Evolutionary conservation across 2,329 filamentous ascomycete species (phyloP).

Genomic region (Cladophialophora psammophila): DNA sequence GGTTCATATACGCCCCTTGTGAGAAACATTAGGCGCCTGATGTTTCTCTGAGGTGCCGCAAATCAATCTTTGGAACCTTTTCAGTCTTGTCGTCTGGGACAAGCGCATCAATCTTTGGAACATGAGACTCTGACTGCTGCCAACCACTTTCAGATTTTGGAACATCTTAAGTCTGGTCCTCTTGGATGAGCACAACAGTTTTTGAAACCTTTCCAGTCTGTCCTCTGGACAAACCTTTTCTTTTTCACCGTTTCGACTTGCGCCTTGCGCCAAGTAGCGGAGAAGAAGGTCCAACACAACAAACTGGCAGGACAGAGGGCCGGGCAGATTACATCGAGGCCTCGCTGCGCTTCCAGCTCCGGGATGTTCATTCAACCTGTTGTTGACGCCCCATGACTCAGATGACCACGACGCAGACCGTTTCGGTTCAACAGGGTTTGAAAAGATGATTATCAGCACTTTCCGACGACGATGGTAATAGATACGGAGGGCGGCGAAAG

Average conservation of each 20-base stretch:
- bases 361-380: neutral
- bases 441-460: no score
- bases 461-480: no score
- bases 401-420: neutral
- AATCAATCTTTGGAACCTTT: neutral
- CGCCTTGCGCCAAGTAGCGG: constrained; percentile 26
- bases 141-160: neutral
- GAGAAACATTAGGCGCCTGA: constrained; percentile 1
- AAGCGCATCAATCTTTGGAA: no score
- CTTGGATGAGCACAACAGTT: constrained; percentile 1
- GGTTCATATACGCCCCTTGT: constrained; percentile 13
- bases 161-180: neutral
- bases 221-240: neutral
- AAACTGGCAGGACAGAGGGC: neutral
- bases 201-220: constrained; percentile 7
- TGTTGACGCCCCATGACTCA: neutral
- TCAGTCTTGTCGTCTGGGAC: neutral
- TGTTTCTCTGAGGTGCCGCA: neutral
- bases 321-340: neutral
- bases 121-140: no score
- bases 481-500: neutral
- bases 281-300: constrained; percentile 17
- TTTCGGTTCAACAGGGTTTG: no score
- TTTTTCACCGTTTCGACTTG: constrained; percentile 27
- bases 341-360: no score